phyloP scores from a whole-genome alignment of 208 protist genomes.

The Trypanosomatidae sp. region DNA sequence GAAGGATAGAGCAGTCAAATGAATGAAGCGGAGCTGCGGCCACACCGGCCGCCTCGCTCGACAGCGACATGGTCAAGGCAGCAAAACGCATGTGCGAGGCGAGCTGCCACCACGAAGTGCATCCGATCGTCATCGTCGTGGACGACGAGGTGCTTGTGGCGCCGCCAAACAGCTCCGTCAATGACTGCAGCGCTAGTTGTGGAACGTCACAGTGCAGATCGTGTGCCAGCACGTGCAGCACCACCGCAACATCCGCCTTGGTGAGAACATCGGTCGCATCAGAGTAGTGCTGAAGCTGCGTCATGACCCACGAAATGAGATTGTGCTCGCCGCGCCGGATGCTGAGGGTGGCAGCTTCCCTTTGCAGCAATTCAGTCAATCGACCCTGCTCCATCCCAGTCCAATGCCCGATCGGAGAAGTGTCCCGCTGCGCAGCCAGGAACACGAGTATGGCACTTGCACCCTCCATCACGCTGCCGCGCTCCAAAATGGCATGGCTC shows the following conservation, averaged over 20 bases:
- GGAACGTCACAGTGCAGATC: constrained; percentile 13
- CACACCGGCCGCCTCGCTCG: not conserved
- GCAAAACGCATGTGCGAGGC: constrained; percentile 32
- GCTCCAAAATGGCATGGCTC: constrained; percentile 25
- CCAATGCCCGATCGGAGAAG: constrained; percentile 15
- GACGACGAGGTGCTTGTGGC: not conserved
- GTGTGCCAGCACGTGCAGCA: constrained; percentile 15
- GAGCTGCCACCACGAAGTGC: constrained; percentile 35
- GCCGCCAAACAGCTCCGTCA: constrained; percentile 17
- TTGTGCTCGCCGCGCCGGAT: constrained; percentile 29
- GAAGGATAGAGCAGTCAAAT: not conserved
- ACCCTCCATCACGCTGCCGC: constrained; percentile 30
- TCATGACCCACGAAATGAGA: constrained; percentile 27
- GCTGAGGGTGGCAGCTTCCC: constrained; percentile 11
- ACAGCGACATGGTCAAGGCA: constrained; percentile 1
- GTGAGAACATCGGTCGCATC: constrained; percentile 1
- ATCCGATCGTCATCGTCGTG: constrained; percentile 10
- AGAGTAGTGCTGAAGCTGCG: constrained; percentile 22
- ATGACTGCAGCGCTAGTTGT: constrained; percentile 4
- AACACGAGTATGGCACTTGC: constrained; percentile 26
- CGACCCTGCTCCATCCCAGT: constrained; percentile 4
- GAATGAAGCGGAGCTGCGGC: not conserved
- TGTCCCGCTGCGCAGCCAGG: constrained; percentile 8
- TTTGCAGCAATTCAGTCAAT: constrained; percentile 1
- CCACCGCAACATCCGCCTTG: constrained; percentile 1